Evolutionary conservation across 2,329 filamentous ascomycete species (phyloP).

Genomic region (Pestalotiopsis sp.): DNA sequence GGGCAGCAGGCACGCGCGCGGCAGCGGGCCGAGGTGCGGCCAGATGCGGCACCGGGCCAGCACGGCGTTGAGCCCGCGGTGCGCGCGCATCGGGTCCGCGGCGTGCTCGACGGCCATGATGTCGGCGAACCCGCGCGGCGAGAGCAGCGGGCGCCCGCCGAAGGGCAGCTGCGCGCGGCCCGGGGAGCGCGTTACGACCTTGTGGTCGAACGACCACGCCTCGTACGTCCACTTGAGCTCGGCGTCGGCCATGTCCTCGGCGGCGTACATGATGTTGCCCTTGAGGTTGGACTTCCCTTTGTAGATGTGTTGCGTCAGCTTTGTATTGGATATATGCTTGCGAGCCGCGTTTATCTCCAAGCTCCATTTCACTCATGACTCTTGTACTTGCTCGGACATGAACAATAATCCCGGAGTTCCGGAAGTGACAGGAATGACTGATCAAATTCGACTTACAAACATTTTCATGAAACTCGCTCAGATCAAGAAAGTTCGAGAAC

Average conservation of each 20-base stretch:
- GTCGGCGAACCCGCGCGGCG: conserved; percentile 14
- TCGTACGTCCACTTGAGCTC: conserved; percentile 20
- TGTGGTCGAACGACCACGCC: conserved; percentile 20
- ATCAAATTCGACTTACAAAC: conserved; percentile 14
- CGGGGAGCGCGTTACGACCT: conserved; percentile 11
- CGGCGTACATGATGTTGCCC: conserved; percentile 15
- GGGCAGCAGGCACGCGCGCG: neutral
- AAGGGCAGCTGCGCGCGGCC: conserved; percentile 14
- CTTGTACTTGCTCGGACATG: neutral
- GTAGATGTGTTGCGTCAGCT: neutral
- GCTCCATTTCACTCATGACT: neutral
- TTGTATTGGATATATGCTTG: neutral
- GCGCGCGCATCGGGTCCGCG: conserved; percentile 11
- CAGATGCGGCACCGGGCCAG: conserved; percentile 11
- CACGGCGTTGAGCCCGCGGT: conserved; percentile 7
- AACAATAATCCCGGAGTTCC: neutral
- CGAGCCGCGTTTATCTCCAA: neutral
- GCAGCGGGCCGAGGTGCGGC: conserved; percentile 11
- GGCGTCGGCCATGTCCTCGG: conserved; percentile 17
- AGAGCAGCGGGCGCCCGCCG: conserved; percentile 20
- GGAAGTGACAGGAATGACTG: neutral
- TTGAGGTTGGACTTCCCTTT: conserved; percentile 18
- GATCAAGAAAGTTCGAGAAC: conserved; percentile 18
- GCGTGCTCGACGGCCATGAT: conserved; percentile 19
- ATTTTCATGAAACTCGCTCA: conserved; percentile 17